Base-by-base conservation (phyloP, 495 filamentous ascomycete genomes). In the Daldinia caldariorum region DNA sequence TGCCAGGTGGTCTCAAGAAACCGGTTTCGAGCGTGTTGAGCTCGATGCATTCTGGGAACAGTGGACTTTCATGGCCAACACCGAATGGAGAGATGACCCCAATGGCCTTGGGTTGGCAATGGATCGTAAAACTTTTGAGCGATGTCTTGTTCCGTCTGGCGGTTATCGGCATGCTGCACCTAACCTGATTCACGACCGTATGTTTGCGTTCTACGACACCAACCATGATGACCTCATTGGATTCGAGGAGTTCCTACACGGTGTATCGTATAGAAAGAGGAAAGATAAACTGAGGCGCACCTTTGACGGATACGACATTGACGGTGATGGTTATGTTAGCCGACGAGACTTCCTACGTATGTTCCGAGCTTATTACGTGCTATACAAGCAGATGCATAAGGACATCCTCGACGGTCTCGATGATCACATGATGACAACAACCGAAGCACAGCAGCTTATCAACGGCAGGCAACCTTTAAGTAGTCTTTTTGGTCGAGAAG, bases 191-290 rank as follows among this genome's bases (percentile, higher is more conserved):
- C 94, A 97, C 73, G 94, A 98, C 80, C 90, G 95, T 61, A 92
- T 97, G 86, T 99, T 99, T 80, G 87, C 91, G 35, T 97, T 97
- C 77, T 99, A 97, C 77, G 96, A 98, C 74, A 91, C 89, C 43
- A 92, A 98, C 73, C 83, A 87, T 35, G 92, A 98, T 73, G 92
- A 90, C 8, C 80, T 96, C 9, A 97, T 99, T 72, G 91, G 92
- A n/a, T 97, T 98, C 71, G 87, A 91, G 58, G 96, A 98, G 72
- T 98, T 97, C 75, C 77, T 97, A 29, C 87, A 88, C 39, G 95
- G 91, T 1, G 84, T 97, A n/a, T 89, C 92, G 0, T 92, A 89
- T 67, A 85, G 96, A 41, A 92, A 91, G 67, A 86, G 90, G 59
- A 94, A 91, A 71, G 88, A 94, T 71, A 88, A 90, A 31, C 83